These are phyloP conservation scores for Pseudocercospora macadamiae DNA, from an alignment of 2,329 filamentous ascomycete genomes.

Conservation along the genomic window DNA sequence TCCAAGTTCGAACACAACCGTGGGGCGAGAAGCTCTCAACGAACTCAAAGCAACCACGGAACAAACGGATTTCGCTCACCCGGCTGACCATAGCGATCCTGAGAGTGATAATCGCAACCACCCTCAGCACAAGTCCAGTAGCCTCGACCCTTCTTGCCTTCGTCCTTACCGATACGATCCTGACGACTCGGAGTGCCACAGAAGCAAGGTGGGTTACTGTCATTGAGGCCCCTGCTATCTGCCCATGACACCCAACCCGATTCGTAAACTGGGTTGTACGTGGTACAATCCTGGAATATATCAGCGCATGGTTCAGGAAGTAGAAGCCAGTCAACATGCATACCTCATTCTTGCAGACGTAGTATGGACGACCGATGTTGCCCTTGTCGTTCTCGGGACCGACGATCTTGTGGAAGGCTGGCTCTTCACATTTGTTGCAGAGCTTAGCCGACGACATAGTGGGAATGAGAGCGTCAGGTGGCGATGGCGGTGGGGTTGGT, in stretches of 20 bases:
- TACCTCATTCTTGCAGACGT: neutral
- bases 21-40: too few species aligned
- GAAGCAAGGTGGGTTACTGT: neutral
- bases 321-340: neutral
- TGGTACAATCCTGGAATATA: neutral
- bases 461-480: neutral
- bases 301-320: neutral
- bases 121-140: slow-evolving; percentile 6
- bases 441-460: neutral
- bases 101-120: slow-evolving; percentile 4
- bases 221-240: neutral
- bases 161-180: neutral
- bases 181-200: slow-evolving; percentile 3
- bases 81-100: too few species aligned
- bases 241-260: slow-evolving; percentile 4
- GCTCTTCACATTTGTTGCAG: neutral
- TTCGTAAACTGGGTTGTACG: neutral
- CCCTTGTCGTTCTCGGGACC: neutral
- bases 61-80: too few species aligned
- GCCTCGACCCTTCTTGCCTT: neutral
- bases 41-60: too few species aligned
- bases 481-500: neutral
- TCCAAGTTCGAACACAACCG: too few species aligned
- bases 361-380: neutral
- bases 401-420: neutral